phyloP scores from a whole-genome alignment of 306 rosid genomes.

The Pyrus pyrifolia region DNA sequence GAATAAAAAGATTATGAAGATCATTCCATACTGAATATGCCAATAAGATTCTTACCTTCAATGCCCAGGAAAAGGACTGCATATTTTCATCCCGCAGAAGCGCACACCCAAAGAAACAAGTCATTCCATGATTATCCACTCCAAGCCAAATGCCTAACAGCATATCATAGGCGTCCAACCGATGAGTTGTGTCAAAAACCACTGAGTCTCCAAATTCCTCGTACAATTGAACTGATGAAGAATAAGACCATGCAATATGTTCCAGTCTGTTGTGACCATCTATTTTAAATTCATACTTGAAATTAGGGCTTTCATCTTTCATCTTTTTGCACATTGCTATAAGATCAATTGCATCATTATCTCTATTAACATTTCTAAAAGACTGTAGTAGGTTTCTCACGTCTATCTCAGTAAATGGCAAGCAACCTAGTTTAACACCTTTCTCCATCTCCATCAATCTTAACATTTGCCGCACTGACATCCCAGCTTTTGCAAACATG shows the following conservation, averaged over 20 bases:
- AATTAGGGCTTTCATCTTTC: constrained; percentile 68
- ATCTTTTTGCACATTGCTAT: constrained; percentile 71
- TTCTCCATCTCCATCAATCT: constrained; percentile 85
- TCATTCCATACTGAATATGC: constrained; percentile 6
- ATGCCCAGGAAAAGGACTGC: constrained; percentile 67
- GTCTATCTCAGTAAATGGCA: constrained; percentile 72
- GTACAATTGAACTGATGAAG: constrained; percentile 48
- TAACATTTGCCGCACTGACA: constrained; percentile 88
- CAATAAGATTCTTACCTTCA: constrained; percentile 45
- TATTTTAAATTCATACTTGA: constrained; percentile 74
- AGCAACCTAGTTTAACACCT: constrained; percentile 78
- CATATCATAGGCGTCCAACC: constrained; percentile 77
- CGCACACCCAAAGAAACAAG: constrained; percentile 67
- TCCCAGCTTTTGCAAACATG: constrained; percentile 86
- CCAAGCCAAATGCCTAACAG: constrained; percentile 83
- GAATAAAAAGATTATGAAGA: constrained; percentile 3
- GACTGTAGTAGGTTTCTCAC: constrained; percentile 78
- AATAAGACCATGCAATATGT: constrained; percentile 75
- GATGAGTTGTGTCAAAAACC: constrained; percentile 69
- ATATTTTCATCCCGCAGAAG: constrained; percentile 68
- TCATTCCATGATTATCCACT: constrained; percentile 75
- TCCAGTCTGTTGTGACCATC: constrained; percentile 71
- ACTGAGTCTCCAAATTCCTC: constrained; percentile 68
- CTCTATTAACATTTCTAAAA: constrained; percentile 68
- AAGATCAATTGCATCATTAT: constrained; percentile 79